Percentiles rank a stretch among this genome's conserved stretches.
Evolutionary conservation across 805 yeast genomes (phyloP).

Genomic region (Citeromyces matritensis): DNA sequence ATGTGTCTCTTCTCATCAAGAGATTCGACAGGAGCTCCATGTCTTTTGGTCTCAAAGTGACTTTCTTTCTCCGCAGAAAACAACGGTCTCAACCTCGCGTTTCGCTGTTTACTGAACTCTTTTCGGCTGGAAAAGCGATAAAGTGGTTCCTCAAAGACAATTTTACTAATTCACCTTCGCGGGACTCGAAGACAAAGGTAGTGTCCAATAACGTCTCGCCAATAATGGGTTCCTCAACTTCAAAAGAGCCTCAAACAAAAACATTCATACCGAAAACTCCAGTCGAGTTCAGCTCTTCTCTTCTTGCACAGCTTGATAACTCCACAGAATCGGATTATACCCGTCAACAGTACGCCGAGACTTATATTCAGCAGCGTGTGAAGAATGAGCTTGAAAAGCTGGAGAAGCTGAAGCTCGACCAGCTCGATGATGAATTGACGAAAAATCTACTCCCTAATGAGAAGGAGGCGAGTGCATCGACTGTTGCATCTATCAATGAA

Average conservation of each 20-base stretch:
- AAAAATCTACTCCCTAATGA: slow-evolving; percentile 20
- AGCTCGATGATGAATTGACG: slow-evolving; percentile 34
- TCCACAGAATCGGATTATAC: slow-evolving; percentile 57
- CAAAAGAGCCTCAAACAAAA: slow-evolving; percentile 25
- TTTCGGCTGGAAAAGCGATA: no score
- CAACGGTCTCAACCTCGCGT: no score
- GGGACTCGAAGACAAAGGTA: no score
- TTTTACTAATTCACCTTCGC: no score
- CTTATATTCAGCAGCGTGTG: slow-evolving; percentile 52
- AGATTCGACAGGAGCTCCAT: no score
- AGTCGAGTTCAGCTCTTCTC: slow-evolving; percentile 49
- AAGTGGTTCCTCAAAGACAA: no score
- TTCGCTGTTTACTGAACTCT: no score
- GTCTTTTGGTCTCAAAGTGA: no score
- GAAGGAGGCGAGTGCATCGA: slow-evolving; percentile 8
- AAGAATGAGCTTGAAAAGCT: slow-evolving; percentile 37
- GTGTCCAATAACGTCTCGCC: no score
- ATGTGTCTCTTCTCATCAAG: no score
- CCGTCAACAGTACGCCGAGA: slow-evolving; percentile 54
- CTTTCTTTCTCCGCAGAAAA: no score
- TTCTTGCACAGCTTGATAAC: slow-evolving; percentile 46
- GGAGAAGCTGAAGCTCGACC: slow-evolving; percentile 32
- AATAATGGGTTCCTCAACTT: no score
- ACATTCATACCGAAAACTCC: slow-evolving; percentile 56
- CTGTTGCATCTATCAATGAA: slow-evolving; percentile 11